Evolutionary conservation across 495 filamentous ascomycete genomes (phyloP), one percentile per base, ranked within the genome.

Genomic region (Daldinia loculata): DNA sequence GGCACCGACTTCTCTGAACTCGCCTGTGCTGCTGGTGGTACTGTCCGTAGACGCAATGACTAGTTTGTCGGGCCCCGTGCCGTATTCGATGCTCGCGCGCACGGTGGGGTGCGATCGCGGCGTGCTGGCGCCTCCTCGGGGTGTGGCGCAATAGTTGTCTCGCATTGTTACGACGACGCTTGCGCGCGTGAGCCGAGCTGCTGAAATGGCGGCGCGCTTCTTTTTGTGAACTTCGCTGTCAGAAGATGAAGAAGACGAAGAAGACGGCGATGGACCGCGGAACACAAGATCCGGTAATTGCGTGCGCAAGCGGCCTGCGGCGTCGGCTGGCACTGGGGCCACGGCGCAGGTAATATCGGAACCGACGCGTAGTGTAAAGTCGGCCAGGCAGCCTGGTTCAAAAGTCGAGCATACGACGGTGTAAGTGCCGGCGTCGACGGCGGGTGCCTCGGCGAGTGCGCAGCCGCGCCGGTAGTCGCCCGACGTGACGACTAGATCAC

Each of bases 331-430:
- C 9, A 97, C 80, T 5, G 84, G 85, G 4, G 78, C 77, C 7
- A 94, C 66, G 0, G 66, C 39, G 41, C 88, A 85, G 2, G 84
- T 80, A 8, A 80, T 77, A 24, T 81, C 86, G n/a, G 91, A 88
- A 9, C 86, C 87, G 36, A 96, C 84, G 70, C 87, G 88, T 27
- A 99, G 82, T 2, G 83, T 88, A 79, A 96, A 98, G n/a, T 83
- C 83, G 2, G 88, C 93, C 2, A 87, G 79, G 74, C 94, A 91
- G 30, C 88, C 88, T 0, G 90, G 86, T 50, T 97, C 93, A 75
- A 96, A 98, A 1, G 95, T 97, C 7, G 91, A 94, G 71, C 89
- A 91, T 11, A 98, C 89, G 52, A 97, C 85, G 0, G 93, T 97
- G 79, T 98, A 98, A 0, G 83, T 84, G 3, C 95, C 95, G 2